These are phyloP conservation scores for Pichia sp. DNA, from an alignment of 1,139 yeast genomes.

Conservation along the genomic window DNA sequence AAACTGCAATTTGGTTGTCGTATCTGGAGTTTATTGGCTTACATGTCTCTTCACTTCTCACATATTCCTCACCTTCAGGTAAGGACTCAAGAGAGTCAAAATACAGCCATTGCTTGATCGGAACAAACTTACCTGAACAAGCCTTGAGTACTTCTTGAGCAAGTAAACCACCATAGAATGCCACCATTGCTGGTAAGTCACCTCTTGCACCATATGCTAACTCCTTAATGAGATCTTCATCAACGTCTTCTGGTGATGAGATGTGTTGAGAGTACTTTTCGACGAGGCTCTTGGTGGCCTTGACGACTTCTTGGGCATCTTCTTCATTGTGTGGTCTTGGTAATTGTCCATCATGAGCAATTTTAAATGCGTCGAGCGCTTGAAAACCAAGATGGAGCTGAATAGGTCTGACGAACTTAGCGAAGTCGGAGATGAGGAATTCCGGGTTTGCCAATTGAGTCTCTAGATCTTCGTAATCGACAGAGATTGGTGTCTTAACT, in stretches of 20 bases:
- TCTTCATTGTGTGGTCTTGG: conserved; percentile 74
- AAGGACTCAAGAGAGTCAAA: conserved; percentile 91
- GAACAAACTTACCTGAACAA: conserved; percentile 88
- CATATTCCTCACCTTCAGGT: conserved; percentile 50
- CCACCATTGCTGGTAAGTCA: conserved; percentile 84
- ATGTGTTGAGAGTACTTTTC: conserved; percentile 43
- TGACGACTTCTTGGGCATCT: conserved; percentile 65
- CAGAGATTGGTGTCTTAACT: conserved; percentile 71
- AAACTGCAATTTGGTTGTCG: conserved; percentile 90
- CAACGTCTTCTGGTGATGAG: conserved; percentile 49
- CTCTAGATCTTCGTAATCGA: conserved; percentile 56
- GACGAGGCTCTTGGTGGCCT: conserved; percentile 54
- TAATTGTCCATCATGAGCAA: conserved; percentile 51
- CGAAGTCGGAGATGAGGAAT: conserved; percentile 74
- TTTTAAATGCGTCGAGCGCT: conserved; percentile 72
- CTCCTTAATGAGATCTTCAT: conserved; percentile 62
- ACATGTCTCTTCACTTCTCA: conserved; percentile 65
- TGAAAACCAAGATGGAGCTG: conserved; percentile 90
- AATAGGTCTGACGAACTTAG: conserved; percentile 86
- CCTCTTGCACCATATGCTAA: conserved; percentile 84
- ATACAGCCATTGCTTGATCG: conserved; percentile 85
- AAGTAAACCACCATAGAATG: conserved; percentile 87
- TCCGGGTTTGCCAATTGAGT: conserved; percentile 75
- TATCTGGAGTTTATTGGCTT: conserved; percentile 77
- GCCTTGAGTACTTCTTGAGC: conserved; percentile 98